Evolutionary conservation across 495 filamentous ascomycete genomes (phyloP), one percentile per base, ranked within the genome.

Genomic region (Penicillium daleae): DNA sequence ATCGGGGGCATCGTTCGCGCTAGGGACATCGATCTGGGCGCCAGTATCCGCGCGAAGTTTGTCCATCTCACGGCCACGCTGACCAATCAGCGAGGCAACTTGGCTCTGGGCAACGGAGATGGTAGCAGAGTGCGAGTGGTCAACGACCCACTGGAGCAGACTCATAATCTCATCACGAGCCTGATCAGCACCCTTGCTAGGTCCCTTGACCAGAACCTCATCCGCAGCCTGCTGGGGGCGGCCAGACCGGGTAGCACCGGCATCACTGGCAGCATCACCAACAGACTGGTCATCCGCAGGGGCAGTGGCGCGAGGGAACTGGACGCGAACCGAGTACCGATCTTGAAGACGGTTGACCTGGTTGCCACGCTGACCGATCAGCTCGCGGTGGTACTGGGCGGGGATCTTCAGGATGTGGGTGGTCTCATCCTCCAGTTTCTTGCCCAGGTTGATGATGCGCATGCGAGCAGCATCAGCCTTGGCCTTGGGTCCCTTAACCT

Each of bases 151-250:
- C 76, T 97, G 90, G 60, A 93, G 76, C 54, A 98, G 78, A 46
- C 87, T 92, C 27, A 92, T 83, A 21, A 99, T 86, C 78, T 99
- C 96, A 57, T 93, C 91, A 46, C 93, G 86, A 56, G 94, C 93
- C 60, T 89, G 87, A 71, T 97, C 92, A 6, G 93, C 94, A 50
- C 93, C 96, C 77, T 89, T 89, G 79, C 89, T 94, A 15, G 93
- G 92, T 21, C 95, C 95, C 66, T 91, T 90, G 62, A 99, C 85
- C 40, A 93, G 84, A 21, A 98, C 93, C 76, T 97, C 96, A 74
- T 99, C 92, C 21, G 90, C 77, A 44, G 84, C 89, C 75, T 97
- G 94, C 67, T 90, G 87, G 50, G 77, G 42, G 39, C 89, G 88
- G 55, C 81, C 83, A 50, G 80, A 76, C 64, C 87, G 88, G 49